Conservation (phyloP, 1,139 yeast genomes). For the Nakaseomyces bracarensis region DNA sequence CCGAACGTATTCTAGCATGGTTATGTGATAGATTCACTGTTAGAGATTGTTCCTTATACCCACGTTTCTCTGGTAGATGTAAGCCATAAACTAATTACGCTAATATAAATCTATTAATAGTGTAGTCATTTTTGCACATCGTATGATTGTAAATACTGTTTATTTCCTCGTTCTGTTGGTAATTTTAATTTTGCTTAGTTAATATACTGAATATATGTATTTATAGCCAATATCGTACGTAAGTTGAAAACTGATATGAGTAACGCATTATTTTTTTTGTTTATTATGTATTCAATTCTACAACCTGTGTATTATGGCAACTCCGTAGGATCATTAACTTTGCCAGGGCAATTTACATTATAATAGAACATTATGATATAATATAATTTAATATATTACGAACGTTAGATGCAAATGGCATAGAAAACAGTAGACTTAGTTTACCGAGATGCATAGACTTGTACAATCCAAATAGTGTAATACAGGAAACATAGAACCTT, state of each 20-base stretch:
- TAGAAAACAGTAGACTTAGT: not conserved
- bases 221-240: not conserved
- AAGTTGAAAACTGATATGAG: constrained; percentile 1
- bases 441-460: constrained; percentile 7
- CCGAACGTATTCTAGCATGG: constrained; percentile 98
- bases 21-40: constrained; percentile 95
- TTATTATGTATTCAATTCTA: too few relatives aligned
- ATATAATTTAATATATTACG: not conserved
- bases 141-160: not conserved
- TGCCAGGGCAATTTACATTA: too few relatives aligned
- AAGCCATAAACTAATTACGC: constrained; percentile 51
- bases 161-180: not conserved
- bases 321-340: too few relatives aligned
- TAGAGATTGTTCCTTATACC: constrained; percentile 94
- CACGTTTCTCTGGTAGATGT: constrained; percentile 97
- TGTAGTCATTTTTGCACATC: not conserved
- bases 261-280: not conserved
- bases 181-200: not conserved
- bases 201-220: not conserved
- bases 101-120: not conserved
- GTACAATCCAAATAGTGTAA: not conserved
- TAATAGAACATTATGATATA: not conserved
- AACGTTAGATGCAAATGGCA: not conserved
- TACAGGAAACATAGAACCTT: not conserved
- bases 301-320: too few relatives aligned